These are phyloP conservation scores for Scleroderma citrinum DNA, from an alignment of 768 basidiomycete genomes.

Conservation along the genomic window DNA sequence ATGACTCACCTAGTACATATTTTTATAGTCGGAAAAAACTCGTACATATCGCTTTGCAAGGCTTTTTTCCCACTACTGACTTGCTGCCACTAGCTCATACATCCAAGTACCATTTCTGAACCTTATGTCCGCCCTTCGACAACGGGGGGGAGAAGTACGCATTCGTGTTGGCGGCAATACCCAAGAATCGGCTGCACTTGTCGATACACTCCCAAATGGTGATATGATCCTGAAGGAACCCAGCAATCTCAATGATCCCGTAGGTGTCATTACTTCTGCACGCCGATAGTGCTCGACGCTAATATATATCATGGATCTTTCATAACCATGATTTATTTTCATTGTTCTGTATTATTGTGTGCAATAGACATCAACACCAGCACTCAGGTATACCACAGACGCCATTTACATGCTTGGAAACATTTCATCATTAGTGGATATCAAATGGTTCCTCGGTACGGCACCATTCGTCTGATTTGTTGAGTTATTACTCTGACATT, in stretches of 20 bases:
- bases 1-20: not conserved
- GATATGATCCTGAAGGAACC: conserved; percentile 28
- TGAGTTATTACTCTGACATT: too few species aligned
- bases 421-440: conserved; percentile 36
- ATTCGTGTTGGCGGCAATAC: conserved; percentile 48
- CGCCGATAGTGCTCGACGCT: too few species aligned
- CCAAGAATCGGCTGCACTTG: conserved; percentile 38
- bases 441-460: conserved; percentile 43
- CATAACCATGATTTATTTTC: too few species aligned
- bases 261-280: conserved; percentile 1
- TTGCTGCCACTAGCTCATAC: conserved; percentile 12
- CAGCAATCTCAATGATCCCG: conserved; percentile 8
- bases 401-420: conserved; percentile 47
- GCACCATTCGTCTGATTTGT: not conserved
- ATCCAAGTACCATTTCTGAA: conserved; percentile 39
- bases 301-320: not conserved
- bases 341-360: not conserved
- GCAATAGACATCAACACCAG: conserved; percentile 42
- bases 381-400: conserved; percentile 43
- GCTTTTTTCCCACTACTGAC: not conserved
- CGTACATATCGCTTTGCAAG: conserved; percentile 1
- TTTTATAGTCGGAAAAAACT: conserved; percentile 9
- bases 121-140: conserved; percentile 38
- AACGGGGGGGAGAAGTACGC: conserved; percentile 37
- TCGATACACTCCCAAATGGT: conserved; percentile 19